Evolutionary conservation across 805 yeast species (phyloP).

Genomic region (Candida xyloterini): DNA sequence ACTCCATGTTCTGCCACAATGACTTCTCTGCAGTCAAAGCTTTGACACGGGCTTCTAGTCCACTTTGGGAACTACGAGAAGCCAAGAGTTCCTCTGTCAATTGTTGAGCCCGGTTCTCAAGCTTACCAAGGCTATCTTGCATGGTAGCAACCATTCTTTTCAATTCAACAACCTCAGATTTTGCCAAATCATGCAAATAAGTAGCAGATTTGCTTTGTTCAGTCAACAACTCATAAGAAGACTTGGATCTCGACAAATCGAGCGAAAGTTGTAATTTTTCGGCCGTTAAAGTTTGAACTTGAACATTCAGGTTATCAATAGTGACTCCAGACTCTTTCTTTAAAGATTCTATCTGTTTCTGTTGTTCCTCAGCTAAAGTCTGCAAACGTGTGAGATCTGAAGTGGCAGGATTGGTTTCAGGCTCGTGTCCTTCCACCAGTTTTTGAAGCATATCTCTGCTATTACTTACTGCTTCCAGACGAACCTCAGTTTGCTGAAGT

Average conservation of each 20-base stretch:
- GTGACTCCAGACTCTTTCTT: constrained; percentile 42
- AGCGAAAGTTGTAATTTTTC: constrained; percentile 48
- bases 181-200: constrained; percentile 38
- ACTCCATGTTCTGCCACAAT: constrained; percentile 46
- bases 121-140: constrained; percentile 42
- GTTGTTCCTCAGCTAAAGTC: constrained; percentile 27
- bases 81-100: constrained; percentile 55
- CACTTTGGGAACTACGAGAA: constrained; percentile 44
- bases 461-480: constrained; percentile 50
- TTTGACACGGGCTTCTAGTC: constrained; percentile 42
- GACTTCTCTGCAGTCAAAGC: constrained; percentile 54
- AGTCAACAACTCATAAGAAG: constrained; percentile 50
- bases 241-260: constrained; percentile 50
- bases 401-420: constrained; percentile 1
- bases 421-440: constrained; percentile 26
- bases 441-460: constrained; percentile 66
- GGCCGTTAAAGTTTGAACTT: constrained; percentile 37
- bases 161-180: constrained; percentile 45
- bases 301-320: constrained; percentile 46
- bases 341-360: constrained; percentile 38
- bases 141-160: constrained; percentile 37
- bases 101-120: constrained; percentile 47
- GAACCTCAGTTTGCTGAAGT: constrained; percentile 47
- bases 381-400: constrained; percentile 13
- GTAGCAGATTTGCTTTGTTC: constrained; percentile 47